These are phyloP conservation scores for Malania oleifera DNA, from an alignment of 164 flowering plant species.

Conservation along the genomic window DNA sequence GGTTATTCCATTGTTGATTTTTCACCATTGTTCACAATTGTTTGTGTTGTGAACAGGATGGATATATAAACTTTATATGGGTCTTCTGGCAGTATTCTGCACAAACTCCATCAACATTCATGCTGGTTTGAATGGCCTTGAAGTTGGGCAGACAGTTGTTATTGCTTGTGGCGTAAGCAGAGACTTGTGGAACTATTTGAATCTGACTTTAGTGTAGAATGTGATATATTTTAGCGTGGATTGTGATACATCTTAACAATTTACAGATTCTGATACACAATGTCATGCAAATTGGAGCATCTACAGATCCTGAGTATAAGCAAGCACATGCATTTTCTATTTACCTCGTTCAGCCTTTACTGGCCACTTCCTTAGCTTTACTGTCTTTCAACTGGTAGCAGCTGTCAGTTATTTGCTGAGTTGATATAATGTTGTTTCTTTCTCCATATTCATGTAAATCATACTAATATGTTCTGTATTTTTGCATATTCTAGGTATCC, in stretches of 20 bases:
- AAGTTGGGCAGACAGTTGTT: constrained; percentile 97
- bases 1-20: neutral
- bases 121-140: constrained; percentile 98
- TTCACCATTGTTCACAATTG: neutral
- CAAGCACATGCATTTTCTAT: constrained; percentile 98
- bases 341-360: constrained; percentile 82
- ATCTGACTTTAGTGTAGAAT: constrained; percentile 11
- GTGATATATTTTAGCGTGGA: constrained; percentile 8
- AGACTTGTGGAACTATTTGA: constrained; percentile 3
- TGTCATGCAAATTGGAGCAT: constrained; percentile 94
- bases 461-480: constrained; percentile 1
- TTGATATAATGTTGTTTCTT: neutral
- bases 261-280: constrained; percentile 88
- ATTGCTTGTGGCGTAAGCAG: constrained; percentile 86
- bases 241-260: constrained; percentile 7
- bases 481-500: constrained; percentile 64
- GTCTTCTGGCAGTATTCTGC: constrained; percentile 89
- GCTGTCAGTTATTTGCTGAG: too few relatives aligned
- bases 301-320: constrained; percentile 67
- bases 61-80: constrained; percentile 90
- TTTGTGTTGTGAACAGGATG: constrained; percentile 45
- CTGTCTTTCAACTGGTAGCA: constrained; percentile 95
- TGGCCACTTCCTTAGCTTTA: constrained; percentile 82
- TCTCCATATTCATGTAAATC: neutral
- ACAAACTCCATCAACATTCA: constrained; percentile 97